phyloP scores from a whole-genome alignment of 345 rosid genomes.

The Angophora floribunda region DNA sequence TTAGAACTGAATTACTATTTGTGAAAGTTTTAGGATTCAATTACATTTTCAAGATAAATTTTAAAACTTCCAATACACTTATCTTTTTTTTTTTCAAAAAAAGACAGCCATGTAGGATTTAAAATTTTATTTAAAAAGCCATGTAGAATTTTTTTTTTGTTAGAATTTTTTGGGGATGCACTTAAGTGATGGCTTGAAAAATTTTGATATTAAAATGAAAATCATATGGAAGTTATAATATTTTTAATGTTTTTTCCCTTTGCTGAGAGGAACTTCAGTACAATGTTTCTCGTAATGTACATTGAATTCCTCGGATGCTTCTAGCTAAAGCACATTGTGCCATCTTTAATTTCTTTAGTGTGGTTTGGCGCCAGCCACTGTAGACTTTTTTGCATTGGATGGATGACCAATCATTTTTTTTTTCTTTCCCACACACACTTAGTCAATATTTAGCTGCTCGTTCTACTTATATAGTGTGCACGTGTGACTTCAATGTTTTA shows the following conservation, averaged over 20 bases:
- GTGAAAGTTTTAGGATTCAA: no score
- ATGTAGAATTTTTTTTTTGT: neutral
- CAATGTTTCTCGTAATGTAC: neutral
- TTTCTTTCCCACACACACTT: neutral
- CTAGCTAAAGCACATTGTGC: neutral
- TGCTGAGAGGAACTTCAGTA: neutral
- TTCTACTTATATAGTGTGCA: neutral
- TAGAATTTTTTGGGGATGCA: rapidly evolving
- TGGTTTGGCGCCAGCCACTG: neutral
- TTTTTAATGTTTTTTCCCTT: neutral
- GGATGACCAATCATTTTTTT: neutral
- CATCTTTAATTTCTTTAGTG: neutral
- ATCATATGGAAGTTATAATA: rapidly evolving
- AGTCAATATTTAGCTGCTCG: neutral
- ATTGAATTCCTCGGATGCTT: neutral
- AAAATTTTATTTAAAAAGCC: neutral
- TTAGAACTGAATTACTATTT: no score
- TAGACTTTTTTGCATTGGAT: neutral
- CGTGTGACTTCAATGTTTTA: neutral
- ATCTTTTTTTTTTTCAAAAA: neutral
- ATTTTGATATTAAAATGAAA: rapidly evolving
- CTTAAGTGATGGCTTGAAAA: rapidly evolving
- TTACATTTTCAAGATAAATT: no score
- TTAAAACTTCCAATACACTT: neutral
- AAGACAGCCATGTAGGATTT: neutral